Base-by-base conservation (phyloP, 2,329 filamentous ascomycete genomes). In the Lachnellula arida region DNA sequence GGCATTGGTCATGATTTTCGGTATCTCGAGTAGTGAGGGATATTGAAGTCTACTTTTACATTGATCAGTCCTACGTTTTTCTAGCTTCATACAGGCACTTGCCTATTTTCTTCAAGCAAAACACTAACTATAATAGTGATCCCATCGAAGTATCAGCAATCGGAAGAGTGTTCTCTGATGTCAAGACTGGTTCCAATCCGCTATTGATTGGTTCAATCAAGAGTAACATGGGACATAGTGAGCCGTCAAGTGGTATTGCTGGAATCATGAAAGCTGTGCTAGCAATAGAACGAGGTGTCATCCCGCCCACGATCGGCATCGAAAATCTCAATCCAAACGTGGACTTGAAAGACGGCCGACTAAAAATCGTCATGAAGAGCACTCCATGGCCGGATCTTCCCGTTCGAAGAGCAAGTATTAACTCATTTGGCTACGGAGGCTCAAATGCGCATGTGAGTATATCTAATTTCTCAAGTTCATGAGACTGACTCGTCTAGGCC, bases 291-390 rank as follows among this genome's bases (percentile, higher is more conserved):
- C 46, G 35, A 32, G 47, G 46, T 9, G 15, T 43, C 14, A 51
- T 59, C 22, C 50, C 57, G 14, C 40, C 57, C 5, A 50, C 37
- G 2, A 14, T 40, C 9, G 46, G 34, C 5, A 14, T 56, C 35
- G 23, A 48, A 4, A 54, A 23, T 14, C 17, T 44, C 15, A 51
- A 39, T 34, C 40, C 43, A 5, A 23, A 32, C 6, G 43, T 55
- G 7, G n/a, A 49, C 12, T 44, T 65, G 1, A 58, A 67, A 2
- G 62, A 67, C 6, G 70, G 68, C 65, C 70, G 67, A 2, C 46
- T 72, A 1, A 64, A 67, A 53, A 65, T 71, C 2, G 34, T 43
- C 7, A 46, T 5, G 7, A 19, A 46, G 2, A 15, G 15, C 12
- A 43, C 32, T 11, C 51, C 54, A 39, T 59, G 39, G 46, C 57